Evolutionary conservation across 73 alveolate genomes (phyloP).

Genomic region (Paramecium primaurelia): DNA sequence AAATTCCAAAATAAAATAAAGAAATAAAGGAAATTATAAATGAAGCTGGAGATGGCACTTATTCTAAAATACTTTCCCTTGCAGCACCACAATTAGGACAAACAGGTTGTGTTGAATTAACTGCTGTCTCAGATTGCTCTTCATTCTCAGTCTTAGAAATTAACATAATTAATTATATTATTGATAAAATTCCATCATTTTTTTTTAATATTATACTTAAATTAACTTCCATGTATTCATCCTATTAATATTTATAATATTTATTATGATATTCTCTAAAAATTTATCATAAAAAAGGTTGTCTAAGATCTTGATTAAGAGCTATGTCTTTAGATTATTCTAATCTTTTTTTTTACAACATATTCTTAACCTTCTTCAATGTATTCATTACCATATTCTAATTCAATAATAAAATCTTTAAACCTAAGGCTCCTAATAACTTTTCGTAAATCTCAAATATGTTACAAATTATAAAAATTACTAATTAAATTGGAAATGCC

Average conservation of each 20-base stretch:
- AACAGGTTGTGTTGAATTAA: neutral
- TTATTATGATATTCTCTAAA: neutral
- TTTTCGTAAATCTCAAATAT: neutral
- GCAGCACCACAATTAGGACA: slow-evolving; percentile 55
- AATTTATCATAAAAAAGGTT: neutral
- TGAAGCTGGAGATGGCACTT: slow-evolving; percentile 44
- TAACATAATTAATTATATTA: slow-evolving; percentile 20
- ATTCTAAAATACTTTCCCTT: slow-evolving; percentile 22
- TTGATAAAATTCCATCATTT: neutral
- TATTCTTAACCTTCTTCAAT: neutral
- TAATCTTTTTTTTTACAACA: neutral
- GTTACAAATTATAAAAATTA: neutral
- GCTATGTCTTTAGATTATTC: neutral
- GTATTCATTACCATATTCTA: neutral
- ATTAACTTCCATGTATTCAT: neutral
- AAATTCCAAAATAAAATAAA: slow-evolving; percentile 40
- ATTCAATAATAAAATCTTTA: neutral
- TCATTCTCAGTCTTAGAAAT: slow-evolving; percentile 5
- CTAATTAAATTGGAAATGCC: neutral
- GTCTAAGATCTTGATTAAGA: neutral
- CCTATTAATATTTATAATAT: neutral
- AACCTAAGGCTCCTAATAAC: neutral
- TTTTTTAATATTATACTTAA: neutral
- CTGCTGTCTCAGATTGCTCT: neutral
- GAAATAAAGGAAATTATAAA: neutral